These are phyloP conservation scores for Citropsis articulata DNA, from an alignment of 345 rosid species.

Conservation along the genomic window DNA sequence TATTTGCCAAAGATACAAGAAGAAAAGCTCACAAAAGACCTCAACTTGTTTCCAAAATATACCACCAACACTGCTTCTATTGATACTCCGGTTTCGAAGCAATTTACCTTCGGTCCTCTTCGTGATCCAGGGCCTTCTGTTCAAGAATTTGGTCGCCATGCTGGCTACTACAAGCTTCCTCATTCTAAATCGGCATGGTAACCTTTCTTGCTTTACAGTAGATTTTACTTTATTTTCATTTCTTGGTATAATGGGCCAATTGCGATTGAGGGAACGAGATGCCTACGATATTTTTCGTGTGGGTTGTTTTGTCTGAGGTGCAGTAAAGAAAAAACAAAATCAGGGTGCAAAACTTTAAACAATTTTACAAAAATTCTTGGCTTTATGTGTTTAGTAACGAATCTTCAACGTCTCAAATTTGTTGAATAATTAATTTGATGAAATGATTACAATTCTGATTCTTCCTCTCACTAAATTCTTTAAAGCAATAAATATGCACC, in stretches of 20 bases:
- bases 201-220: background rate
- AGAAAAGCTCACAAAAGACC: no score
- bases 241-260: background rate
- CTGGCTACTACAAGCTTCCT: slow-evolving; percentile 74
- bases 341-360: background rate
- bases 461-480: background rate
- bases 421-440: no score
- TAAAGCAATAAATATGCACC: background rate
- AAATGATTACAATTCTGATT: background rate
- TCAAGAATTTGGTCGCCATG: slow-evolving; percentile 66
- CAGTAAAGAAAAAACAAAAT: background rate
- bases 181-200: slow-evolving; percentile 67
- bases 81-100: slow-evolving; percentile 3
- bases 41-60: no score
- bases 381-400: background rate
- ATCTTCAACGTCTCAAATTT: background rate
- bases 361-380: background rate
- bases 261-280: background rate
- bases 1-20: no score
- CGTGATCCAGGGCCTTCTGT: slow-evolving; percentile 43
- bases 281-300: background rate
- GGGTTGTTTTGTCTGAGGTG: background rate
- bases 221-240: no score
- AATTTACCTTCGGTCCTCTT: slow-evolving; percentile 29
- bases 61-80: no score